These are phyloP conservation scores for Penicillium salamii DNA, from an alignment of 495 filamentous ascomycete genomes.

Conservation along the genomic window DNA sequence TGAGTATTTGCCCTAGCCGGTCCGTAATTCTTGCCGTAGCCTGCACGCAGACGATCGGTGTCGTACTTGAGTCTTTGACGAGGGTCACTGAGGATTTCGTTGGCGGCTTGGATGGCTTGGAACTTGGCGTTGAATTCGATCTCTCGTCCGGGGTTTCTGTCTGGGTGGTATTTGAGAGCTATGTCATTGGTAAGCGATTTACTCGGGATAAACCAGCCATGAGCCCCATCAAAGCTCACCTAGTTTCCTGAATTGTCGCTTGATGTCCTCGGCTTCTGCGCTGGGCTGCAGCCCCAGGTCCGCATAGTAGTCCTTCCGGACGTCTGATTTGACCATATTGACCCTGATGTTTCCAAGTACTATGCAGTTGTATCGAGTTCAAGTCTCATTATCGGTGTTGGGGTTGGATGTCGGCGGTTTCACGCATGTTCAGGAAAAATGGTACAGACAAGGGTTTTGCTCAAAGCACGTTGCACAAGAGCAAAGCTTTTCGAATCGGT, in stretches of 20 bases:
- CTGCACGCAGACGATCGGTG: conserved; percentile 56
- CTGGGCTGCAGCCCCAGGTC: conserved; percentile 67
- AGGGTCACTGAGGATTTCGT: conserved; percentile 76
- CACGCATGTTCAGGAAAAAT: conserved; percentile 17
- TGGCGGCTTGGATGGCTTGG: conserved; percentile 78
- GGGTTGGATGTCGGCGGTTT: conserved; percentile 5
- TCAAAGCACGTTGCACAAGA: conserved; percentile 2
- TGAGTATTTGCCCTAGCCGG: conserved; percentile 29
- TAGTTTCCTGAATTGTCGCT: conserved; percentile 82
- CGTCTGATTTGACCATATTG: conserved; percentile 74
- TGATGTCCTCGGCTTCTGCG: conserved; percentile 70
- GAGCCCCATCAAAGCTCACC: conserved; percentile 46
- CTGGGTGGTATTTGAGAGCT: conserved; percentile 86
- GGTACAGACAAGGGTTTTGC: neutral
- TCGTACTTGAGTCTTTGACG: conserved; percentile 72
- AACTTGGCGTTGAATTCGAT: conserved; percentile 75
- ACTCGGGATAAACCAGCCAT: neutral
- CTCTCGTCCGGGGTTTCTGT: conserved; percentile 83
- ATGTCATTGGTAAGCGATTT: conserved; percentile 2
- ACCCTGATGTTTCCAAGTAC: conserved; percentile 3
- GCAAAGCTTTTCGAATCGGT: neutral
- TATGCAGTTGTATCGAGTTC: neutral
- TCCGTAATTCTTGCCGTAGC: conserved; percentile 40
- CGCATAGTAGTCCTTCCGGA: conserved; percentile 77
- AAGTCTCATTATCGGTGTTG: conserved; percentile 23